Evolutionary conservation across 768 basidiomycete genomes (phyloP), one percentile per base, ranked within the genome.

Genomic region (Lactarius sp.): DNA sequence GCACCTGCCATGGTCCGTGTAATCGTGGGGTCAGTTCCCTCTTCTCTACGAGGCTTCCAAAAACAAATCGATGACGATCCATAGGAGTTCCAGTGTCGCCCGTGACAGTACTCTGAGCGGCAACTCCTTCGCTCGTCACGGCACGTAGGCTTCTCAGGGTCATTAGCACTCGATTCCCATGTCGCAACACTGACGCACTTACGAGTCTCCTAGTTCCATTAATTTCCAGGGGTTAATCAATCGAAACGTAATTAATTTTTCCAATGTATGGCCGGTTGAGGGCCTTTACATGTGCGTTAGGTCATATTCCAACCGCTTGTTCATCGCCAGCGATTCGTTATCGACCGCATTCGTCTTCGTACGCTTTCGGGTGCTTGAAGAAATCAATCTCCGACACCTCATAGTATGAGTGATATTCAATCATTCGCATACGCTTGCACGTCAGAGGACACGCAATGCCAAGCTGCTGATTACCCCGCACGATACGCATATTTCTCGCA

Each of bases 251-350:
- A 63, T 56, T 44, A 49, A 56, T 44, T 31, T 34, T 42, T 42
- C 46, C 54, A 12, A 47, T 42, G 31, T 20, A 52, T 50, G 33
- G 10, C 8, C 20, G 20, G 13, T 20, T 44, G 41, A 27, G 56
- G 42, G 22, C 46, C 27, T 44, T 64, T 9, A n/a, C 37, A 4
- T 36, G 56, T 27, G 18, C 9, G 52, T 64, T 59, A 52, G 44
- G n/a, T 49, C 52, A 55, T 50, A 53, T 59, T 42, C 37, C 56
- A 34, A 59, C 46, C 37, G n/a, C 57, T 59, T 46, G 49, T 52
- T 60, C 53, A 44, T 8, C 4, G 49, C 39, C 54, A 44, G 54
- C 64, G 59, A 60, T 65, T 54, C 39, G 36, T 51, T 42, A 16
- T 52, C 41, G 13, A 37, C 36, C 16, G 22, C 53, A 18, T 33